Evolutionary conservation across 768 basidiomycete genomes (phyloP).

Genomic region (Agaricus sinodeliciosus): DNA sequence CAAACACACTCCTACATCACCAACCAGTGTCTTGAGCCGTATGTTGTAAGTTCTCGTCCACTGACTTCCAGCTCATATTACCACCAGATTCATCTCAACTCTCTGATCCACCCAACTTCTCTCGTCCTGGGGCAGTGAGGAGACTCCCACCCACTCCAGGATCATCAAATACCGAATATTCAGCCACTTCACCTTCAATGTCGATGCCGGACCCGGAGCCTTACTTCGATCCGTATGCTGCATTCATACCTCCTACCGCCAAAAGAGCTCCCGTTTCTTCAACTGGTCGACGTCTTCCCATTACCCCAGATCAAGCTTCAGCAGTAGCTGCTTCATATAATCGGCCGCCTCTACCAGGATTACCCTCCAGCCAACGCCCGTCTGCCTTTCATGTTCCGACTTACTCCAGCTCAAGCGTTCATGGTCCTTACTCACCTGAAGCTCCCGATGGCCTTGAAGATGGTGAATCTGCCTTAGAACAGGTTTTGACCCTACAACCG

Average conservation of each 20-base stretch:
- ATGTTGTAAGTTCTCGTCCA: neutral
- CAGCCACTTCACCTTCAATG: constrained; percentile 25
- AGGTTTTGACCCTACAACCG: neutral
- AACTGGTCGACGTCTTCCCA: constrained; percentile 22
- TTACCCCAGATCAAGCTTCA: constrained; percentile 15
- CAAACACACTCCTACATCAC: constrained; percentile 11
- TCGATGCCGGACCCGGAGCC: constrained; percentile 42
- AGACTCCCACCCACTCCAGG: constrained; percentile 41
- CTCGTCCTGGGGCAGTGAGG: constrained; percentile 12
- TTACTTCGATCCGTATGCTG: constrained; percentile 22
- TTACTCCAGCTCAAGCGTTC: constrained; percentile 2
- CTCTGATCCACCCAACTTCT: neutral
- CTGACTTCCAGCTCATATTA: neutral
- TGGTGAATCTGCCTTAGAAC: neutral
- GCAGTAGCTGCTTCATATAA: neutral
- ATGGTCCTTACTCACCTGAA: neutral
- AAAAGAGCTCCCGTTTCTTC: constrained; percentile 21
- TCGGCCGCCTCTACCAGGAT: constrained; percentile 12
- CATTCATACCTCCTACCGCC: constrained; percentile 11
- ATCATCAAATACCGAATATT: constrained; percentile 22
- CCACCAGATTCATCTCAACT: constrained; percentile 6
- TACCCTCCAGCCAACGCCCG: constrained; percentile 17
- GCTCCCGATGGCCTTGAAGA: neutral
- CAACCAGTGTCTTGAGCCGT: constrained; percentile 3
- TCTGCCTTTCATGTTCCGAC: constrained; percentile 1